A percentile compares a stretch with the other conserved stretches of the same genome.
These are phyloP conservation scores for Berkeleyomyces rouxiae DNA, from an alignment of 2,329 filamentous ascomycete species.

Conservation along the genomic window DNA sequence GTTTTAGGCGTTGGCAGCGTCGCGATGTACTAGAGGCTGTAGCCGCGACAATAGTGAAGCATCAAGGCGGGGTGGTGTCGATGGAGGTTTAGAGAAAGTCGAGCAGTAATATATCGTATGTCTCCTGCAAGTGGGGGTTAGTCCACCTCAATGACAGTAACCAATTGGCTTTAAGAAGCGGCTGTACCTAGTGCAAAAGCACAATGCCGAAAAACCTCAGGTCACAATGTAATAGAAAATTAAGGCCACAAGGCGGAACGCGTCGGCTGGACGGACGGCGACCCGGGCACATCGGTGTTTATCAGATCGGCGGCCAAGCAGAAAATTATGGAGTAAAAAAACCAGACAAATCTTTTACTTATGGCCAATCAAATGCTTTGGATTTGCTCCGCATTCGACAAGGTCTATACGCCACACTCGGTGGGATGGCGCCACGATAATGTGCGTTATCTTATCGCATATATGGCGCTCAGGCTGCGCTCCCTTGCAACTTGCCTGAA, in stretches of 20 bases:
- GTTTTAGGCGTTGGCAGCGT: too few relatives aligned
- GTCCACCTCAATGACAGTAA: not conserved
- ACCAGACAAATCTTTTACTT: not conserved
- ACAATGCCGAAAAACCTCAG: not conserved
- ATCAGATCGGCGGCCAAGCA: not conserved
- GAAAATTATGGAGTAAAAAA: not conserved
- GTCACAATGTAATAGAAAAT: not conserved
- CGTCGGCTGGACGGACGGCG: not conserved
- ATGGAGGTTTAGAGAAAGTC: not conserved
- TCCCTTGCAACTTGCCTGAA: not conserved
- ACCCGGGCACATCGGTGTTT: not conserved
- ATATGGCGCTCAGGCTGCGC: not conserved
- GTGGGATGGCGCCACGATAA: not conserved
- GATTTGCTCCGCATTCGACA: conserved; percentile 8
- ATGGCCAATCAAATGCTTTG: conserved; percentile 1
- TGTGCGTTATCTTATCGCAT: not conserved
- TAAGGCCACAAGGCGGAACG: not conserved
- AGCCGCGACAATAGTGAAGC: too few relatives aligned
- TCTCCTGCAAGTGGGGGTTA: not conserved
- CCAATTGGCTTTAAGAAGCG: not conserved
- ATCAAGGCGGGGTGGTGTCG: not conserved
- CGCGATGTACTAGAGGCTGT: too few relatives aligned
- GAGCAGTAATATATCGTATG: not conserved
- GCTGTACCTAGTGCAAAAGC: not conserved
- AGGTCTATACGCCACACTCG: not conserved